Evolutionary conservation across 2,329 filamentous ascomycete genomes (phyloP).

Genomic region (Phialocephala subalpina): DNA sequence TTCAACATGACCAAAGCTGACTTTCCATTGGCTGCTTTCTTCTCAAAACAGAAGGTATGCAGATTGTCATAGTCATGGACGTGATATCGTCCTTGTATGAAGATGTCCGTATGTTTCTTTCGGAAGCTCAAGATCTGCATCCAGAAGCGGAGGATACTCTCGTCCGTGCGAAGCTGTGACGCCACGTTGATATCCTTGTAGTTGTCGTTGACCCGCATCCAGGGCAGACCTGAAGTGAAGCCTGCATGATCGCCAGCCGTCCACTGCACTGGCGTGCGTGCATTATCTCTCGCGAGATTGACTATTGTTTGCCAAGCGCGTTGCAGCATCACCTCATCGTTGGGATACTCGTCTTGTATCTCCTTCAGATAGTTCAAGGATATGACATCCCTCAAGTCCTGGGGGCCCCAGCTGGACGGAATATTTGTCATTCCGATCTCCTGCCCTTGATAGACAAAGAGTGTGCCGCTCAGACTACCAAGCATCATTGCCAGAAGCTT

Average conservation of each 20-base stretch:
- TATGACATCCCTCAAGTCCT: conserved; percentile 71
- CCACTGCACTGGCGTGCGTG: conserved; percentile 76
- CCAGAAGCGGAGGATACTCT: conserved; percentile 28
- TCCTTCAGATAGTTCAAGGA: conserved; percentile 38
- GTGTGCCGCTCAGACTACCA: conserved; percentile 56
- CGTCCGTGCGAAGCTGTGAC: conserved; percentile 5
- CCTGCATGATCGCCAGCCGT: conserved; percentile 64
- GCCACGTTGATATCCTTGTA: conserved; percentile 45
- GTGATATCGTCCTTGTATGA: conserved; percentile 25
- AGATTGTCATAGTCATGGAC: neutral
- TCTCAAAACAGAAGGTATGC: neutral
- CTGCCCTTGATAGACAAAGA: conserved; percentile 65
- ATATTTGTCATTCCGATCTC: conserved; percentile 65
- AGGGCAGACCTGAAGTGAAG: conserved; percentile 56
- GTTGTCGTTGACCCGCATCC: conserved; percentile 15
- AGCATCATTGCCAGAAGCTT: conserved; percentile 60
- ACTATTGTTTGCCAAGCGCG: conserved; percentile 48
- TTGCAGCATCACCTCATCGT: conserved; percentile 43
- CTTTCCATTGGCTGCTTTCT: conserved; percentile 3
- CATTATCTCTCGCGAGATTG: conserved; percentile 69
- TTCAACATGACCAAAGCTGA: neutral
- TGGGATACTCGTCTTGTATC: conserved; percentile 46
- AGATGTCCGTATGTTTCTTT: conserved; percentile 25
- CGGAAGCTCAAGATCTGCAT: conserved; percentile 26
- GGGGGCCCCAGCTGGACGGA: conserved; percentile 63